Evolutionary conservation across 2,329 filamentous ascomycete genomes (phyloP).

Genomic region (Apiospora phragmitis): DNA sequence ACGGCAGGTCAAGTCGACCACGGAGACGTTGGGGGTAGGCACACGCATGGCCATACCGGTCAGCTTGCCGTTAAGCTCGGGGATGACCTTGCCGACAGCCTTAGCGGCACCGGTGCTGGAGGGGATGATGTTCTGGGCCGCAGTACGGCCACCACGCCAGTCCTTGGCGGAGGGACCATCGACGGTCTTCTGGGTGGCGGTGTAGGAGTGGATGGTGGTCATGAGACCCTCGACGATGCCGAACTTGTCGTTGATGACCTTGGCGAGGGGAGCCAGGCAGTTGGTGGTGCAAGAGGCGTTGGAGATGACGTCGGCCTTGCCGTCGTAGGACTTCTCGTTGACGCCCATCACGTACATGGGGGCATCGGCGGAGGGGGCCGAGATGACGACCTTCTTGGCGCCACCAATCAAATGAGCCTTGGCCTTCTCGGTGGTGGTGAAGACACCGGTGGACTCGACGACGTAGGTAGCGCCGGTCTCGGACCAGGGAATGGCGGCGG

Average conservation of each 20-base stretch:
- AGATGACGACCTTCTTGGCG: slow-evolving; percentile 97
- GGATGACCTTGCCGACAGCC: slow-evolving; percentile 99
- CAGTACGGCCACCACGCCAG: slow-evolving; percentile 98
- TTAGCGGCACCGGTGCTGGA: slow-evolving; percentile 99
- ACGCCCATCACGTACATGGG: slow-evolving; percentile 99
- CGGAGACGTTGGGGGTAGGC: slow-evolving; percentile 96
- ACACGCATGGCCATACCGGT: slow-evolving; percentile 99
- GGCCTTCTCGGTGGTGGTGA: slow-evolving; percentile 98
- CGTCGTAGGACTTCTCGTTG: slow-evolving; percentile 93
- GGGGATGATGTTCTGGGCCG: slow-evolving; percentile 99
- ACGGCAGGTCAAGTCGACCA: slow-evolving; percentile 94
- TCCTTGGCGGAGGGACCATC: slow-evolving; percentile 98
- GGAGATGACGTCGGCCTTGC: slow-evolving; percentile 89
- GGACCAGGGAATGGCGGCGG: slow-evolving; percentile 84
- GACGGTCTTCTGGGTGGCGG: slow-evolving; percentile 98
- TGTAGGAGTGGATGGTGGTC: slow-evolving; percentile 99
- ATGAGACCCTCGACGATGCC: slow-evolving; percentile 97
- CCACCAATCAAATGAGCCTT: slow-evolving; percentile 91
- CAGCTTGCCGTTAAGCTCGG: slow-evolving; percentile 96
- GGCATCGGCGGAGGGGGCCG: slow-evolving; percentile 88
- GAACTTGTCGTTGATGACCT: slow-evolving; percentile 99
- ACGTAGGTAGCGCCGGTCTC: slow-evolving; percentile 89
- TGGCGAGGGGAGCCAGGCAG: slow-evolving; percentile 98
- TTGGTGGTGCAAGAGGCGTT: slow-evolving; percentile 99
- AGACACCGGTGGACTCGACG: slow-evolving; percentile 97